Percentiles rank a stretch among this genome's conserved stretches.
Conservation (phyloP, 257 asterid genomes). For the Agastache rugosa region DNA sequence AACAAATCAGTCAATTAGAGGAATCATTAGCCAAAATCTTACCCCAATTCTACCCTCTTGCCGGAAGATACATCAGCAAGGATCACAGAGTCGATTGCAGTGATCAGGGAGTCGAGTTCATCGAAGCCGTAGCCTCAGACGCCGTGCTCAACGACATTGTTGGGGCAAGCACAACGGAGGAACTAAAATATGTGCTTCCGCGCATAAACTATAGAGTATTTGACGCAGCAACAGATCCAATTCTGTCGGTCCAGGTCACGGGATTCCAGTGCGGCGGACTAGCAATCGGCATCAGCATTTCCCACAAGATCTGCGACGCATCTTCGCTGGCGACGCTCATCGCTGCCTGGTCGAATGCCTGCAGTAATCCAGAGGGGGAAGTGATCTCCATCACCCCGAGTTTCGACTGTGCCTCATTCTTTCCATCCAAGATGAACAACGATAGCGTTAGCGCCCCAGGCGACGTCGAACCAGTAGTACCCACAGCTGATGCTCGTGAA, state of each 20-base stretch:
- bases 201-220: no score
- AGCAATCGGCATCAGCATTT: neutral
- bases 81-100: slow-evolving; percentile 10
- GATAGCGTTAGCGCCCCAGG: no score
- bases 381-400: neutral
- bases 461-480: neutral
- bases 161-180: neutral
- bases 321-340: slow-evolving; percentile 37
- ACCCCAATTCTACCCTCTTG: slow-evolving; percentile 27
- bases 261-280: slow-evolving; percentile 23
- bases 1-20: neutral
- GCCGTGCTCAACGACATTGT: no score
- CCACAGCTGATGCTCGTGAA: neutral
- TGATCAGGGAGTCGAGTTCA: slow-evolving; percentile 31
- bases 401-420: slow-evolving; percentile 28
- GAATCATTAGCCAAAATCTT: slow-evolving; percentile 5
- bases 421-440: no score
- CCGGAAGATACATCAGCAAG: slow-evolving; percentile 29
- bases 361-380: neutral
- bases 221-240: neutral
- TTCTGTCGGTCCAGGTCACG: slow-evolving; percentile 19
- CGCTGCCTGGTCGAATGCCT: slow-evolving; percentile 42
- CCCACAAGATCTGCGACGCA: neutral
- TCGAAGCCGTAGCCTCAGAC: slow-evolving; percentile 25
- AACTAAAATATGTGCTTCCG: neutral